Base-by-base conservation (phyloP, 1,284 basidiomycete genomes). In the Cryptococcus maquisensis region DNA sequence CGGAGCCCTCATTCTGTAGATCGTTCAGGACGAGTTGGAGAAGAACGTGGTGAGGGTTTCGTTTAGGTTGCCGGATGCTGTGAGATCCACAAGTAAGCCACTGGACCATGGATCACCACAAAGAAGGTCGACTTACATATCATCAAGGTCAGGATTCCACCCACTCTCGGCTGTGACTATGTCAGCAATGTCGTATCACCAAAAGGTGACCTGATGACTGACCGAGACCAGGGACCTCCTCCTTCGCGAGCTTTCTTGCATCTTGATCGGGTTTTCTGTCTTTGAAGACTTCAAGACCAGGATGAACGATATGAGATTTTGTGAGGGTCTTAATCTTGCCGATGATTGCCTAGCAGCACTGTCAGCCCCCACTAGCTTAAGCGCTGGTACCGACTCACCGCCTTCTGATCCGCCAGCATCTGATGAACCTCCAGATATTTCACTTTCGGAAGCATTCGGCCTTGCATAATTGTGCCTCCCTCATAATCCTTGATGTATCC, bases 401-500 rank as follows among this genome's bases (percentile, higher is more conserved):
- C 90, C 68, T 91, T 88, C 75, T 98, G 96, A 62, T 81, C 80
- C 2, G 84, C 81, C 47, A 98, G 79, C 66, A 90, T 85, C 54
- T 85, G 85, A 48, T 84, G 82, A 55, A 91, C 91, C 63, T 89
- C 81, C 59, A 96, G 80, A 68, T 98, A 98, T 69, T 92, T 85
- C 60, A 98, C 85, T 66, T 90, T 88, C 23, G 84, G 86, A 20
- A 98, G 78, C 89, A 98, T 89, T 4, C 87, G 88, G 71, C 96
- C 98, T 76, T 96, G 93, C 95, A 98, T 98, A 78, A 98, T 90
- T 44, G 96, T 99, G n/a, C 93, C 95, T 46, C 96, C 96, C 73
- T 99, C 96, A 75, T 99, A 99, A 74, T 99, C 96, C 76, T 98
- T 99, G 84, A 99, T 98, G 75, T 99, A 98, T 1, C 95, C 96